These are phyloP conservation scores for Pichia sp. DNA, from an alignment of 1,139 yeast genomes.

Conservation along the genomic window DNA sequence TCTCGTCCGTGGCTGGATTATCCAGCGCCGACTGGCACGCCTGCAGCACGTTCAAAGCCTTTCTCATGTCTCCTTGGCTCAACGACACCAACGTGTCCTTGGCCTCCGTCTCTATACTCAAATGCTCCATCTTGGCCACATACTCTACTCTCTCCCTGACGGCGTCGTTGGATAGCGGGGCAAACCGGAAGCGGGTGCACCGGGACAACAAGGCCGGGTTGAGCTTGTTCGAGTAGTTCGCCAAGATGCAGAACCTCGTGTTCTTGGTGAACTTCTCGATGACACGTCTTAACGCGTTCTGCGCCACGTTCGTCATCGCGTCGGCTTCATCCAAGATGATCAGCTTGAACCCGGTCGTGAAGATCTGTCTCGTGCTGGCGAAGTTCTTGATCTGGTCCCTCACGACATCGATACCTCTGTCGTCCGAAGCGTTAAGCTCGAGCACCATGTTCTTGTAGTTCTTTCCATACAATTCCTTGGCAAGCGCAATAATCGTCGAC, in stretches of 20 bases:
- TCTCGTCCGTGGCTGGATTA: constrained; percentile 37
- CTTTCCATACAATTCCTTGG: constrained; percentile 84
- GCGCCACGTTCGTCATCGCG: constrained; percentile 97
- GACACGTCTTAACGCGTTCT: constrained; percentile 84
- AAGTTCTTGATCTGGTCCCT: constrained; percentile 80
- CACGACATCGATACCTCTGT: constrained; percentile 82
- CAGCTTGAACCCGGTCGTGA: constrained; percentile 74
- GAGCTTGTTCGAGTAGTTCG: constrained; percentile 92
- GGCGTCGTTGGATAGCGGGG: constrained; percentile 69
- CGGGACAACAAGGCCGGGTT: constrained; percentile 93
- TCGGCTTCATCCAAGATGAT: constrained; percentile 97
- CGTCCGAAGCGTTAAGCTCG: constrained; percentile 85
- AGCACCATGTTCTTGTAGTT: constrained; percentile 83
- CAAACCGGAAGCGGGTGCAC: constrained; percentile 91
- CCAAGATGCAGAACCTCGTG: constrained; percentile 92
- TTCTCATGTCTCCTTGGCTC: constrained; percentile 93
- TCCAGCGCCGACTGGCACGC: constrained; percentile 82
- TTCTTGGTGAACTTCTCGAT: constrained; percentile 94
- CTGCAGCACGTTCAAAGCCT: constrained; percentile 88
- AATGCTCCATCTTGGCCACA: constrained; percentile 65
- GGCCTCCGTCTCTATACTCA: constrained; percentile 58
- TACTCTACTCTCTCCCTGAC: constrained; percentile 60
- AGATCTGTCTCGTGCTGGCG: constrained; percentile 89
- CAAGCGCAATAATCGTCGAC: constrained; percentile 86
- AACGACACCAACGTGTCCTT: constrained; percentile 60